These are phyloP conservation scores for Fusarium sp. DNA, from an alignment of 2,329 filamentous ascomycete species.

Conservation along the genomic window DNA sequence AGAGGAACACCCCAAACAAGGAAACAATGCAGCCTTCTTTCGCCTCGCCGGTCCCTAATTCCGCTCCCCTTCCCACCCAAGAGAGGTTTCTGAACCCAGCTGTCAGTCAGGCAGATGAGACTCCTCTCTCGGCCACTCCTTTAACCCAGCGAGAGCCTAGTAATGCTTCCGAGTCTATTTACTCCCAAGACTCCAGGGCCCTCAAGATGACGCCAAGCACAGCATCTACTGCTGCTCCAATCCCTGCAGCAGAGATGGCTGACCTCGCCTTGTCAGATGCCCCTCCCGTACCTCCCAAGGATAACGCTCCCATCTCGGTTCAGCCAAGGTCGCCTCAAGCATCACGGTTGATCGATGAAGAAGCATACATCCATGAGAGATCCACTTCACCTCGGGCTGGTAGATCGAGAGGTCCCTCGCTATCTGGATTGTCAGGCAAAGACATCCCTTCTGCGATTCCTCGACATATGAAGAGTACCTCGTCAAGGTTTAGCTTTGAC, in stretches of 20 bases:
- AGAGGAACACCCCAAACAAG: slow-evolving; percentile 40
- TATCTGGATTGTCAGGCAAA: slow-evolving; percentile 58
- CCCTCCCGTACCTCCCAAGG: slow-evolving; percentile 54
- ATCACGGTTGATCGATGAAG: slow-evolving; percentile 36
- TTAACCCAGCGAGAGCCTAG: slow-evolving; percentile 42
- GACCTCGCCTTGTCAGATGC: slow-evolving; percentile 27
- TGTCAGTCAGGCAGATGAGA: slow-evolving; percentile 3
- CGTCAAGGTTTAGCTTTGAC: slow-evolving; percentile 84
- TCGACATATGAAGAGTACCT: slow-evolving; percentile 77
- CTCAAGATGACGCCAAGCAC: slow-evolving; percentile 42
- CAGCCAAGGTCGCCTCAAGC: slow-evolving; percentile 38
- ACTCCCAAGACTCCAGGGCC: slow-evolving; percentile 41
- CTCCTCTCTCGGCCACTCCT: slow-evolving; percentile 26
- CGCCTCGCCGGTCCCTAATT: slow-evolving; percentile 23
- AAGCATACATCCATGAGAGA: slow-evolving; percentile 27
- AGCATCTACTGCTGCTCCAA: slow-evolving; percentile 35
- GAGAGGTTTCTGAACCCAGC: slow-evolving; percentile 21
- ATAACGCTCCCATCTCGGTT: slow-evolving; percentile 40
- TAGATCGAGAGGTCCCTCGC: slow-evolving; percentile 63
- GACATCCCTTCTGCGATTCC: slow-evolving; percentile 62
- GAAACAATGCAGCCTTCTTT: slow-evolving; percentile 18
- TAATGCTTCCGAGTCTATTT: slow-evolving; percentile 46
- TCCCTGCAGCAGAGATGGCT: slow-evolving; percentile 2
- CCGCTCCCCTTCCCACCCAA: slow-evolving; percentile 22
- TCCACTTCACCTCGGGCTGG: slow-evolving; percentile 44